Conservation (phyloP, 768 basidiomycete genomes). For the Lyophyllum decastes region DNA sequence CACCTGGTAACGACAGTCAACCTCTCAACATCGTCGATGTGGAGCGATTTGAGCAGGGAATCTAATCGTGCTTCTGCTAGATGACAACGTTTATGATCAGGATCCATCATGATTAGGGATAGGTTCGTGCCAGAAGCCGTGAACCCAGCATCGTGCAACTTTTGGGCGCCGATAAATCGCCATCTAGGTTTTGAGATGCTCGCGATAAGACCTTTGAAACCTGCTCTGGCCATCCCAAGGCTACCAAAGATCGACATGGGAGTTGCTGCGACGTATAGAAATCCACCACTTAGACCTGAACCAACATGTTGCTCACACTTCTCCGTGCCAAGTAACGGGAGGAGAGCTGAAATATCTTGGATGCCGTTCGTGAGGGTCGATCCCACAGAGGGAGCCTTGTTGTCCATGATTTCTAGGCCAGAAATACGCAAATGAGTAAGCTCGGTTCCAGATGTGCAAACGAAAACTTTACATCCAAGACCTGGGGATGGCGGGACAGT, state of each 20-base stretch:
- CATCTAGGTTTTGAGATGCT: slow-evolving; percentile 4
- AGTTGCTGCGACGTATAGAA: slow-evolving; percentile 24
- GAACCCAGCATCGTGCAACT: slow-evolving; percentile 11
- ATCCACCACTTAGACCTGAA: slow-evolving; percentile 18
- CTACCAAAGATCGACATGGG: slow-evolving; percentile 27
- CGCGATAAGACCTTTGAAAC: slow-evolving; percentile 14
- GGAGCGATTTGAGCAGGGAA: slow-evolving; percentile 1
- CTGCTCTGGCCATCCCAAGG: slow-evolving; percentile 22
- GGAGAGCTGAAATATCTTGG: slow-evolving; percentile 24
- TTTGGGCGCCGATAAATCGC: slow-evolving; percentile 10
- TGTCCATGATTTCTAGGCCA: no score
- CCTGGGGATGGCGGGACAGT: no score
- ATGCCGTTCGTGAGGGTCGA: slow-evolving; percentile 19
- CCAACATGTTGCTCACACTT: slow-evolving; percentile 23
- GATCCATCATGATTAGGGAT: slow-evolving; percentile 16
- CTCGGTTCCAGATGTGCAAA: no score
- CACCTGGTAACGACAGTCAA: not conserved
- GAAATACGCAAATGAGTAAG: no score
- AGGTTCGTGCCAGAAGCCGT: slow-evolving; percentile 6
- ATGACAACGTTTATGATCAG: not conserved
- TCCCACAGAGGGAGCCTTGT: no score
- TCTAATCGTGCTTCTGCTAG: slow-evolving; percentile 11
- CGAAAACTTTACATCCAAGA: no score
- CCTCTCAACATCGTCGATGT: not conserved
- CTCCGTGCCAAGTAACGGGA: slow-evolving; percentile 25